Percentiles rank a stretch among this genome's conserved stretches.
Evolutionary conservation across 2,329 filamentous ascomycete genomes (phyloP).

Genomic region (Talaromyces sp.): DNA sequence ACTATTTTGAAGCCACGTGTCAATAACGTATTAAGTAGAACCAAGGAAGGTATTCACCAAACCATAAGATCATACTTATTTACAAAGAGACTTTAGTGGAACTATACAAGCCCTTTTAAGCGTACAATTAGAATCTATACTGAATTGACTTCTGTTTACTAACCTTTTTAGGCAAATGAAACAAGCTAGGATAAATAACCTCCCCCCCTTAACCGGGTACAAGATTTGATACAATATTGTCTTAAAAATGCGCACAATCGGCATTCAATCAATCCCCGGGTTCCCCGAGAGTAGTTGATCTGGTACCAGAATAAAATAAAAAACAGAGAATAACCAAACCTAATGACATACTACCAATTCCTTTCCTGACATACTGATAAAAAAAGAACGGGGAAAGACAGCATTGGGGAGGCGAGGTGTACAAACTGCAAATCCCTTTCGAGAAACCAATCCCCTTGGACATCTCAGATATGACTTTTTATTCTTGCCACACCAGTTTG

Average conservation of each 20-base stretch:
- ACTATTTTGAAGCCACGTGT: not conserved
- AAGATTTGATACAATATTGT: not conserved
- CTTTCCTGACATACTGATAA: not conserved
- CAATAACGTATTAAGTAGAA: not conserved
- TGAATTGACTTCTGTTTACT: not conserved
- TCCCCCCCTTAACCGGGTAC: not conserved
- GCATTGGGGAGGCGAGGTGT: not conserved
- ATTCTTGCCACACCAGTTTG: slow-evolving; percentile 6
- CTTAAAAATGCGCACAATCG: not conserved
- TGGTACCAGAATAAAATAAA: not conserved
- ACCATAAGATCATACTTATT: not conserved
- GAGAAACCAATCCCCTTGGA: not conserved
- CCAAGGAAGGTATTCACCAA: not conserved
- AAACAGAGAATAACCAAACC: not conserved
- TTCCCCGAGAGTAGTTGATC: not conserved
- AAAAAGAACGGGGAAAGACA: not conserved
- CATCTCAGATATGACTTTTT: not conserved
- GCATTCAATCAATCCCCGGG: not conserved
- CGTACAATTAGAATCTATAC: not conserved
- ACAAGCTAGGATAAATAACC: not conserved
- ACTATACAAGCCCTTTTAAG: not conserved
- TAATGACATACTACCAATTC: not conserved
- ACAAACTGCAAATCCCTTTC: not conserved
- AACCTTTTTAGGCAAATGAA: not conserved
- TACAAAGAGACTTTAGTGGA: not conserved